phyloP scores from a whole-genome alignment of 2,329 filamentous ascomycete genomes.

The Apiospora rasikravindrae region DNA sequence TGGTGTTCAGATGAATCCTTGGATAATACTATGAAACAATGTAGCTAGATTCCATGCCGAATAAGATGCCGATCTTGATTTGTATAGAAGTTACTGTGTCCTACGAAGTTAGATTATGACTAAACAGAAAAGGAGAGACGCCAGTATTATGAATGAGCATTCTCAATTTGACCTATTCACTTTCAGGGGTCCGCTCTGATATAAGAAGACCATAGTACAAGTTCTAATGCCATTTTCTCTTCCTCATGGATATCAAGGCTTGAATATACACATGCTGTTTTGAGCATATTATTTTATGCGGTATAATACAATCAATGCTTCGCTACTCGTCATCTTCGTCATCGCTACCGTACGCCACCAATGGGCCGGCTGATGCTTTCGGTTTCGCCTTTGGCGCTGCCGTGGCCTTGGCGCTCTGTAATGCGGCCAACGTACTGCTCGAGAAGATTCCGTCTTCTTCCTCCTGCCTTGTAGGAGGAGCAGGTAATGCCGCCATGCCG shows the following conservation, averaged over 20 bases:
- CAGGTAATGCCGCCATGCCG: conserved; percentile 43
- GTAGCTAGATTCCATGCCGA: background rate
- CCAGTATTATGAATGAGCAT: background rate
- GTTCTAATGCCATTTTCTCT: background rate
- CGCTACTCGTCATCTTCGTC: conserved; percentile 59
- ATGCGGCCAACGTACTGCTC: conserved; percentile 77
- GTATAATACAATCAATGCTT: conserved; percentile 4
- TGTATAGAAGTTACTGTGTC: background rate
- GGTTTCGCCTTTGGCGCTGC: conserved; percentile 61
- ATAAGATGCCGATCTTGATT: background rate
- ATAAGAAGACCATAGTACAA: background rate
- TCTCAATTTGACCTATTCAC: background rate
- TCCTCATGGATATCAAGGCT: background rate
- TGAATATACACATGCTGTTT: background rate
- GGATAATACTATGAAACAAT: background rate
- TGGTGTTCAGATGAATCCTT: background rate
- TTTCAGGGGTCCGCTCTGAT: background rate
- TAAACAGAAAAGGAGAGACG: background rate
- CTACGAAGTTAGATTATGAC: background rate
- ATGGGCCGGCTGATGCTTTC: conserved; percentile 64
- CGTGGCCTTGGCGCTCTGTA: conserved; percentile 64
- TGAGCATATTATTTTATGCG: background rate
- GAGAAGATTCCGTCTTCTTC: conserved; percentile 74
- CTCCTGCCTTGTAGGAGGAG: conserved; percentile 45
- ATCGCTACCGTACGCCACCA: conserved; percentile 90